Base-by-base conservation (phyloP, 2,329 filamentous ascomycete species). In the Ophiostoma australiae region DNA sequence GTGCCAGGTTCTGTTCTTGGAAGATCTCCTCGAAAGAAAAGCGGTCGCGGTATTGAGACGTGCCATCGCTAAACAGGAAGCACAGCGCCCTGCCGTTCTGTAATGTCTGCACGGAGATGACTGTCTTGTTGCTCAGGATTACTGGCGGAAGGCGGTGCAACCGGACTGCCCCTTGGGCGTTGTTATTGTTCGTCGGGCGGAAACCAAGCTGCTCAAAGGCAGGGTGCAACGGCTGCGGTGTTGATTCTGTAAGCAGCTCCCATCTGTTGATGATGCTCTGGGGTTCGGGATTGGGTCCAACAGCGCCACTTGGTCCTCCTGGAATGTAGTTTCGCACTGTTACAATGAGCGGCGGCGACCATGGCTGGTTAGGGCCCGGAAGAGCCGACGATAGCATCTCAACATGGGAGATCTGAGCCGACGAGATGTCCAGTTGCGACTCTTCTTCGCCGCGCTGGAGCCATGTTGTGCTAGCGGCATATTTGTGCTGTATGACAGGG, bases 241-340 rank as follows among this genome's bases (percentile, higher is more conserved):
- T 84, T 39, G 72, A 15, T 41, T 91, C 88, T 41, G 86, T 84
- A 11, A 94, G 78, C 17, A 97, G 81, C 75, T 95, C 90, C 94
- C 94, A 98, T 73, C 91, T 87, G 73, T 93, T 89, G 73, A 98
- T 84, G 58, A 94, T 86, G 75, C 90, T 97, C 75, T 91, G 88
- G 0, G 87, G 82, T 41, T 89, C 87, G 74, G 89, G 87, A 61
- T 85, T 84, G 70, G 86, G 2, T 27, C 66, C 35, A 23, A 23
- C 39, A 27, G 15, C 10, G 15, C 39, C 39, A 20, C 66, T 15
- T 4, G 66, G 23, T 41, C 66, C 66, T 15, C 67, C 70, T 1
- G 84, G 85, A 69, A 85, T 79, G 76, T 85, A 86, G 11, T 90
- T 91, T 72, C 93, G 92, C 39, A 94, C 85, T 0, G 90, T 89